These are phyloP conservation scores for Colletotrichum lentis DNA, from an alignment of 2,329 filamentous ascomycete species.

Conservation along the genomic window DNA sequence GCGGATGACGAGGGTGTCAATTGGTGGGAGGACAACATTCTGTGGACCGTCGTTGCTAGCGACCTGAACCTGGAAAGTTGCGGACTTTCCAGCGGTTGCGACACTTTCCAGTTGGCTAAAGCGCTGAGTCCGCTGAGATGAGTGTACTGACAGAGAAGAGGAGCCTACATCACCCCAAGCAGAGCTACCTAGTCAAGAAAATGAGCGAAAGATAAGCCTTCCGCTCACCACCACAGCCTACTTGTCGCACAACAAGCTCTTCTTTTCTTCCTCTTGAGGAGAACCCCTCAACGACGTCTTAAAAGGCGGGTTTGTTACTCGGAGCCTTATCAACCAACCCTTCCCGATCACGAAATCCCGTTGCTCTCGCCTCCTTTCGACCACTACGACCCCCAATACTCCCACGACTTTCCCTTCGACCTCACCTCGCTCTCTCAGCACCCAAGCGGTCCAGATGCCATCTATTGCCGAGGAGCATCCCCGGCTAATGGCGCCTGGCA, in stretches of 20 bases:
- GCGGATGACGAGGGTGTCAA: neutral
- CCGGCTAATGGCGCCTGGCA: conserved; percentile 30
- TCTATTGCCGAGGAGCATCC: conserved; percentile 38
- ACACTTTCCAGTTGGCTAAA: conserved; percentile 12
- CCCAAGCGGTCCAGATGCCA: conserved; percentile 30
- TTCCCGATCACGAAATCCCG: neutral
- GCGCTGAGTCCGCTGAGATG: conserved; percentile 18
- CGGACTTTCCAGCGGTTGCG: conserved; percentile 28
- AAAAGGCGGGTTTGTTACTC: neutral
- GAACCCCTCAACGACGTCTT: neutral
- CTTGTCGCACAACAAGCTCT: neutral
- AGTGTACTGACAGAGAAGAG: conserved; percentile 3
- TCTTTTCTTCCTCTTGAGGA: neutral
- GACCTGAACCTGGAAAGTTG: neutral
- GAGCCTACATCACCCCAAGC: neutral
- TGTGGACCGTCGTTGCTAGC: neutral
- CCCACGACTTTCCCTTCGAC: neutral
- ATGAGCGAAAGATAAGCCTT: conserved; percentile 5
- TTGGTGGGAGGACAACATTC: neutral
- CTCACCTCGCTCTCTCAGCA: neutral
- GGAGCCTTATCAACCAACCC: conserved; percentile 14
- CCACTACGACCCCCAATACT: neutral
- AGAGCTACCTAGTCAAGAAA: conserved; percentile 32
- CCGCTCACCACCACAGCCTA: conserved; percentile 16
- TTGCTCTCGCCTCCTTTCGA: neutral